Evolutionary conservation across 2,329 filamentous ascomycete genomes (phyloP).

Genomic region (Colletotrichum nymphaeae): DNA sequence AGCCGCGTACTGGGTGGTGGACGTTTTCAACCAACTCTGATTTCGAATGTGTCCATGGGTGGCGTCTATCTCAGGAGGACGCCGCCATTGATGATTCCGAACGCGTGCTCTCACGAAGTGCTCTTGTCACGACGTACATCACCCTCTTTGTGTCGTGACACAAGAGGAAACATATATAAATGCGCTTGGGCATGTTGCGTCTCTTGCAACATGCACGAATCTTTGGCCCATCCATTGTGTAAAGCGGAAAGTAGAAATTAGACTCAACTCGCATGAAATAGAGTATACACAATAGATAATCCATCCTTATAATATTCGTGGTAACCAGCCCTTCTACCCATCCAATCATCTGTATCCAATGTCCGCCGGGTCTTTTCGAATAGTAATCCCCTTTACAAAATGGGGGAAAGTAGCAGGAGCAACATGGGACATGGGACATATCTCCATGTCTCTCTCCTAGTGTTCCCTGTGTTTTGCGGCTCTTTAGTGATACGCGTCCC

Average conservation of each 20-base stretch:
- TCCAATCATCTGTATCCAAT: neutral
- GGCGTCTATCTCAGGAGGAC: too few species aligned
- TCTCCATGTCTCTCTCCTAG: neutral
- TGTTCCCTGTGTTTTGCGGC: neutral
- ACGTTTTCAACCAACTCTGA: too few species aligned
- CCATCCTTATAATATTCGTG: neutral
- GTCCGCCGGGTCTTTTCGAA: neutral
- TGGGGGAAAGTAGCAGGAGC: neutral
- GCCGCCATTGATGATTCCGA: too few species aligned
- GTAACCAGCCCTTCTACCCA: constrained; percentile 14
- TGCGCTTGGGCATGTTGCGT: fast-evolving
- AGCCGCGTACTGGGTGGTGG: too few species aligned
- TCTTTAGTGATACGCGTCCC: constrained; percentile 12
- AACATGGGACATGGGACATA: too few species aligned
- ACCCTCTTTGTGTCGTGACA: too few species aligned
- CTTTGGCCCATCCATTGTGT: neutral
- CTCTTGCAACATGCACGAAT: neutral
- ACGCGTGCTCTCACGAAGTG: too few species aligned
- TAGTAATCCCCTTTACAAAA: neutral
- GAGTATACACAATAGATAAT: constrained; percentile 26
- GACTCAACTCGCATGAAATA: neutral
- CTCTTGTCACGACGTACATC: too few species aligned
- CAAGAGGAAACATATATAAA: too few species aligned
- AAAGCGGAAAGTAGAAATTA: constrained; percentile 4
- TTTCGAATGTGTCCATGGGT: too few species aligned